Evolutionary conservation across 148 eudicot species (phyloP).

Genomic region (Rhododendron ferrugineum): DNA sequence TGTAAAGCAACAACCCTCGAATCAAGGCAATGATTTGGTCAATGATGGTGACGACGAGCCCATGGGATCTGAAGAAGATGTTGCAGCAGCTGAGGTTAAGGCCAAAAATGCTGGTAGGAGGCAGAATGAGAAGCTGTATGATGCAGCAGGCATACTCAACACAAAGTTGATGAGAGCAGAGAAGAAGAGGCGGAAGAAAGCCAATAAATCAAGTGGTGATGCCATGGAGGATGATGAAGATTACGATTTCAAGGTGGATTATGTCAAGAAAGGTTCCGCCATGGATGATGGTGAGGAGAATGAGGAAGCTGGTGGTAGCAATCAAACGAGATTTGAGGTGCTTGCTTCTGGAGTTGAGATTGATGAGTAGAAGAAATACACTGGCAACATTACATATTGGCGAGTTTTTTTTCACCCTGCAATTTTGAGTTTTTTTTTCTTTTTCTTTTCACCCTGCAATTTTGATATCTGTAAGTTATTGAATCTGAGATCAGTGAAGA

Average conservation of each 20-base stretch:
- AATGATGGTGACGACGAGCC: slow-evolving; percentile 38
- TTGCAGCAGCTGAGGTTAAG: slow-evolving; percentile 29
- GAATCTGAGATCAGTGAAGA: neutral
- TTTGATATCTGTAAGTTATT: neutral
- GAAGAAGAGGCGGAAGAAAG: slow-evolving; percentile 69
- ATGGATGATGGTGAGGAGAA: slow-evolving; percentile 49
- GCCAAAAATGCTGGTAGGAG: slow-evolving; percentile 35
- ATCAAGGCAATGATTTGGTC: neutral
- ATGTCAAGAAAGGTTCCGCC: slow-evolving; percentile 35
- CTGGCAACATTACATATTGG: neutral
- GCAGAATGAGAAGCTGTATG: slow-evolving; percentile 74
- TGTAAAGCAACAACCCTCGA: slow-evolving; percentile 21
- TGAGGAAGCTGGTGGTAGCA: slow-evolving; percentile 14
- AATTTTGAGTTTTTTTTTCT: neutral
- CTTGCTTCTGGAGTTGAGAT: slow-evolving; percentile 41
- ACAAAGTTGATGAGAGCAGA: slow-evolving; percentile 61
- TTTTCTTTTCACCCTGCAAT: neutral
- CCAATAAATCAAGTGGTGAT: slow-evolving; percentile 37
- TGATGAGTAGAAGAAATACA: slow-evolving; percentile 22
- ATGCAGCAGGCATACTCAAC: slow-evolving; percentile 78
- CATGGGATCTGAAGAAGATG: slow-evolving; percentile 57
- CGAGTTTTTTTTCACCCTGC: neutral
- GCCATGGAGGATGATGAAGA: slow-evolving; percentile 50
- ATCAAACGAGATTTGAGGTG: slow-evolving; percentile 43
- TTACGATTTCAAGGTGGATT: slow-evolving; percentile 86